Conservation (phyloP, 129 eudicot genomes). For the Kitagawia praeruptora region DNA sequence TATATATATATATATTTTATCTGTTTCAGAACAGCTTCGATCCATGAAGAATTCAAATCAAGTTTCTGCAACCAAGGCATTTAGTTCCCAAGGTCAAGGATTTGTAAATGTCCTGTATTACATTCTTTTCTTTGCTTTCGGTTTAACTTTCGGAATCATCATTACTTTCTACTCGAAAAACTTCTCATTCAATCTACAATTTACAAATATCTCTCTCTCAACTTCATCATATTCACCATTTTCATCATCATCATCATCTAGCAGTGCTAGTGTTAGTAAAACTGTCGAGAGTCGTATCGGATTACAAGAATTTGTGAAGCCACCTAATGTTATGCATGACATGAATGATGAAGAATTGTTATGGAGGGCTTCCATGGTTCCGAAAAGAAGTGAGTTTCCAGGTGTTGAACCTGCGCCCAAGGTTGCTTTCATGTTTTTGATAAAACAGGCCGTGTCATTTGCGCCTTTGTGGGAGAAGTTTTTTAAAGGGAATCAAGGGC, state of each 20-base stretch:
- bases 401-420: constrained; percentile 29
- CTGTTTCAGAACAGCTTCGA: neutral
- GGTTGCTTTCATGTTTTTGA: constrained; percentile 68
- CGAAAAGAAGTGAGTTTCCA: constrained; percentile 36
- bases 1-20: no score
- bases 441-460: constrained; percentile 44
- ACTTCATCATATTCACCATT: constrained; percentile 5
- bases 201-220: constrained; percentile 25
- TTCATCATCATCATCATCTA: neutral
- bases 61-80: constrained; percentile 1
- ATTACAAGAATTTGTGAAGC: constrained; percentile 13
- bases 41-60: constrained; percentile 2
- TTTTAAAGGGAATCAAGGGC: constrained; percentile 56
- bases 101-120: constrained; percentile 33
- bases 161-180: constrained; percentile 39
- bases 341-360: constrained; percentile 55
- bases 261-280: neutral
- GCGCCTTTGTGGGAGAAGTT: constrained; percentile 70
- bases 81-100: constrained; percentile 27
- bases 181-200: constrained; percentile 39
- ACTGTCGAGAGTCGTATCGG: constrained; percentile 6
- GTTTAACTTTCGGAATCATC: constrained; percentile 45
- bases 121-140: constrained; percentile 45
- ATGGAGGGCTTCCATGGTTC: constrained; percentile 67
- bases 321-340: constrained; percentile 36